A percentile compares a stretch with the other conserved stretches of the same genome.
Evolutionary conservation across 257 asterid genomes (phyloP).

Genomic region (Gardenia jasminoides): DNA sequence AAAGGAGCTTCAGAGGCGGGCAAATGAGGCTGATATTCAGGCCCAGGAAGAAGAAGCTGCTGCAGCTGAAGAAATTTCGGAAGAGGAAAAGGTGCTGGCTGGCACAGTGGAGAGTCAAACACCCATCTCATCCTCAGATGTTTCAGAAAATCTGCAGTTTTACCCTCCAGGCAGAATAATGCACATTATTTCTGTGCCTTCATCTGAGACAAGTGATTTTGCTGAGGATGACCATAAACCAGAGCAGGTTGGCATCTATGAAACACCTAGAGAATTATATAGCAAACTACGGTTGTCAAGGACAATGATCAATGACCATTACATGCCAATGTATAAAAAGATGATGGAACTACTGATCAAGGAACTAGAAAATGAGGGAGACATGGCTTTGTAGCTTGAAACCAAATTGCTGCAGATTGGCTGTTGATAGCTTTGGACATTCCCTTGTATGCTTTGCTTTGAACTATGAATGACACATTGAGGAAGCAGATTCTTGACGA

Average conservation of each 20-base stretch:
- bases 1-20: conserved; percentile 68
- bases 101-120: conserved; percentile 62
- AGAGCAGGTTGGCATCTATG: conserved; percentile 66
- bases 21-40: conserved; percentile 41
- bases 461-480: not conserved
- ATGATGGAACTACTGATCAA: conserved; percentile 80
- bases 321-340: conserved; percentile 92
- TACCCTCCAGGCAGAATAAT: conserved; percentile 82
- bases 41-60: conserved; percentile 68
- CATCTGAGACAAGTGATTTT: conserved; percentile 32
- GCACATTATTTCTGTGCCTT: conserved; percentile 67
- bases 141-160: conserved; percentile 61
- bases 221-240: conserved; percentile 27
- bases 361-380: conserved; percentile 68
- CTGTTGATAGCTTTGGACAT: not conserved
- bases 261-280: conserved; percentile 73
- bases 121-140: conserved; percentile 58
- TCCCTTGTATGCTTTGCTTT: not conserved
- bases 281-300: conserved; percentile 74
- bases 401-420: not conserved
- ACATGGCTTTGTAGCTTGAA: conserved; percentile 23
- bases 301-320: conserved; percentile 91
- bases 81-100: conserved; percentile 64
- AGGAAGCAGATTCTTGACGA: not conserved
- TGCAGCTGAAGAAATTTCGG: conserved; percentile 63